Conservation (phyloP, 169 alveolate genomes). For the Hepatocystis sp. region DNA sequence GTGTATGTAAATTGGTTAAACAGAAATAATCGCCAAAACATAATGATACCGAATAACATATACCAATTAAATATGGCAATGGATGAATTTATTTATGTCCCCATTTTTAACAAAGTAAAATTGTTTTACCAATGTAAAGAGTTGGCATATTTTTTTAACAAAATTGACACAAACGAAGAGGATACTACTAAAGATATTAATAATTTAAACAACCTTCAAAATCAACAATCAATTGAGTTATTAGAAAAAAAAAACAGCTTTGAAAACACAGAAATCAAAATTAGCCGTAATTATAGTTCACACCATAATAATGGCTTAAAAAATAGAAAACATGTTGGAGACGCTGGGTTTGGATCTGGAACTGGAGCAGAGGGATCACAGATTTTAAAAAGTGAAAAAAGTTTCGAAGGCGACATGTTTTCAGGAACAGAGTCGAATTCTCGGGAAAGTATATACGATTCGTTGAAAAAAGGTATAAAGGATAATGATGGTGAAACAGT, state of each 20-base stretch:
- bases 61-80: slow-evolving; percentile 25
- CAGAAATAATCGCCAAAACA: slow-evolving; percentile 19
- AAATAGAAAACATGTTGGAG: slow-evolving; percentile 41
- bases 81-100: slow-evolving; percentile 39
- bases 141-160: not conserved
- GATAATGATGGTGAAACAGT: no score
- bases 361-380: slow-evolving; percentile 4
- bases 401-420: no score
- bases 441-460: no score
- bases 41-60: slow-evolving; percentile 26
- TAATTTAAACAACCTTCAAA: not conserved
- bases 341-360: not conserved
- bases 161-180: no score
- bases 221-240: slow-evolving; percentile 12
- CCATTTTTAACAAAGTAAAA: slow-evolving; percentile 42
- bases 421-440: no score
- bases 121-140: not conserved
- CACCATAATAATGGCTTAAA: slow-evolving; percentile 29
- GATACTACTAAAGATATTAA: no score
- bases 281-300: slow-evolving; percentile 71
- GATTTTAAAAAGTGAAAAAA: slow-evolving; percentile 12
- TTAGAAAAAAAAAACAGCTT: slow-evolving; percentile 61
- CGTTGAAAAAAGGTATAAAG: no score
- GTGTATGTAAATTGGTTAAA: slow-evolving; percentile 75
- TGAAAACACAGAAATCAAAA: slow-evolving; percentile 71